Conservation (phyloP, 176 grass and related monocot genomes). For the Oryza longistaminata region DNA sequence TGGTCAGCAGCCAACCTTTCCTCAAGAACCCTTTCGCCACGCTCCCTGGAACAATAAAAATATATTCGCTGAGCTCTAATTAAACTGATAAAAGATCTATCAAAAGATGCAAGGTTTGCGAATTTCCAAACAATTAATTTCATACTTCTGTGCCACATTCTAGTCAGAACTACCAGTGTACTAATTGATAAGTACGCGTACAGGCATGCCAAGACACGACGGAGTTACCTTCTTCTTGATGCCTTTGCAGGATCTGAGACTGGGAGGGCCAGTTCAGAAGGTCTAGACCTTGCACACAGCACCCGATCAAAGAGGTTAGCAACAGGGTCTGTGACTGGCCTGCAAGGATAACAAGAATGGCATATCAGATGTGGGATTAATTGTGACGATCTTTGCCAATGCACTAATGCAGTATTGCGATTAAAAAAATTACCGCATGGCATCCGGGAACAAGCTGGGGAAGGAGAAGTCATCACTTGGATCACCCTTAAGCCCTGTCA, state of each 20-base stretch:
- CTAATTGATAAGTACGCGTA: background rate
- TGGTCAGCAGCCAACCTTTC: constrained; percentile 66
- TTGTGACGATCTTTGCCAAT: background rate
- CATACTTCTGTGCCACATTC: background rate
- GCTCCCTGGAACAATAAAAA: constrained; percentile 52
- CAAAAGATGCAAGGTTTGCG: background rate
- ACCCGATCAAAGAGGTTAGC: constrained; percentile 73
- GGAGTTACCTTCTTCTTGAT: constrained; percentile 71
- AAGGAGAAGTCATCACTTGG: constrained; percentile 97
- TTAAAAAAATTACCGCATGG: constrained; percentile 59
- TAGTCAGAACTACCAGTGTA: background rate
- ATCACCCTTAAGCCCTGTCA: constrained; percentile 92
- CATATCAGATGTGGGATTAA: background rate
- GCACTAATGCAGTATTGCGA: background rate
- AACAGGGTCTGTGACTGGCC: constrained; percentile 83
- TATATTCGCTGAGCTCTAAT: background rate
- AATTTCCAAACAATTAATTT: background rate
- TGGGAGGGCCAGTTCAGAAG: constrained; percentile 64
- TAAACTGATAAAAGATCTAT: background rate
- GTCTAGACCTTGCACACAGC: constrained; percentile 75
- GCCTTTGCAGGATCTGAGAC: constrained; percentile 78
- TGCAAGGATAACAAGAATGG: constrained; percentile 38
- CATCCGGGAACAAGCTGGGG: constrained; percentile 90
- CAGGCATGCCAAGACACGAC: background rate
- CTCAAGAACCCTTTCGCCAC: constrained; percentile 88